phyloP scores from a whole-genome alignment of 2,329 filamentous ascomycete species.

The Colletotrichum tamarilloi region DNA sequence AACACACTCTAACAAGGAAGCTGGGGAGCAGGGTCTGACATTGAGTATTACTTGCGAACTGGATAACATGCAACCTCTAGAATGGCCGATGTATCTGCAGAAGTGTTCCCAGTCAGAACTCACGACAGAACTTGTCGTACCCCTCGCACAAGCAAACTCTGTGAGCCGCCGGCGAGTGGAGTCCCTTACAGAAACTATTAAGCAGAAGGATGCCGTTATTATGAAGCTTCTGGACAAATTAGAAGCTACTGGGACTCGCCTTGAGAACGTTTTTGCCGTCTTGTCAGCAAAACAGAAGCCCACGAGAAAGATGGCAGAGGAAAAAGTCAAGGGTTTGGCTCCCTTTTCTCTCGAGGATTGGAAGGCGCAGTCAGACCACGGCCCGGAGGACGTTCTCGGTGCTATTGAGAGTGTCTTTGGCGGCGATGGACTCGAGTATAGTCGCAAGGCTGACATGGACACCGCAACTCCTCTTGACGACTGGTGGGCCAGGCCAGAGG shows the following conservation, averaged over 20 bases:
- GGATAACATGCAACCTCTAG: slow-evolving; percentile 71
- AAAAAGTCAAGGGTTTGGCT: slow-evolving; percentile 63
- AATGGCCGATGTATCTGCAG: slow-evolving; percentile 72
- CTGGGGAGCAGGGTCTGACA: slow-evolving; percentile 54
- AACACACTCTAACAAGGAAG: slow-evolving; percentile 45
- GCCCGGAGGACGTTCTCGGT: slow-evolving; percentile 44
- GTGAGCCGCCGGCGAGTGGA: slow-evolving; percentile 52
- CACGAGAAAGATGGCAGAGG: slow-evolving; percentile 56
- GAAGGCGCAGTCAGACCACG: slow-evolving; percentile 43
- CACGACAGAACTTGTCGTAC: slow-evolving; percentile 62
- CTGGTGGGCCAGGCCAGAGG: slow-evolving; percentile 56
- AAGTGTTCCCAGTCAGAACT: slow-evolving; percentile 56
- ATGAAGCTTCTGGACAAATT: slow-evolving; percentile 65
- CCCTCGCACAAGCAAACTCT: slow-evolving; percentile 61
- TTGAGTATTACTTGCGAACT: slow-evolving; percentile 70
- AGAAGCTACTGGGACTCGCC: slow-evolving; percentile 59
- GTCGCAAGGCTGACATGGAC: slow-evolving; percentile 43
- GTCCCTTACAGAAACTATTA: slow-evolving; percentile 55
- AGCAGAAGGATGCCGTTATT: slow-evolving; percentile 64
- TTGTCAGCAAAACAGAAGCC: slow-evolving; percentile 59
- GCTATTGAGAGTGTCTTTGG: slow-evolving; percentile 58
- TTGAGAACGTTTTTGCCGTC: slow-evolving; percentile 65
- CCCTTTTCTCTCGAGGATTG: slow-evolving; percentile 57
- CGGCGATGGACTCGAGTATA: slow-evolving; percentile 44
- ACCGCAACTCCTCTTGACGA: slow-evolving; percentile 51